Evolutionary conservation across 108 stramenopile genomes (phyloP), one percentile per base, ranked within the genome.

Genomic region (Skeletonema grethae): DNA sequence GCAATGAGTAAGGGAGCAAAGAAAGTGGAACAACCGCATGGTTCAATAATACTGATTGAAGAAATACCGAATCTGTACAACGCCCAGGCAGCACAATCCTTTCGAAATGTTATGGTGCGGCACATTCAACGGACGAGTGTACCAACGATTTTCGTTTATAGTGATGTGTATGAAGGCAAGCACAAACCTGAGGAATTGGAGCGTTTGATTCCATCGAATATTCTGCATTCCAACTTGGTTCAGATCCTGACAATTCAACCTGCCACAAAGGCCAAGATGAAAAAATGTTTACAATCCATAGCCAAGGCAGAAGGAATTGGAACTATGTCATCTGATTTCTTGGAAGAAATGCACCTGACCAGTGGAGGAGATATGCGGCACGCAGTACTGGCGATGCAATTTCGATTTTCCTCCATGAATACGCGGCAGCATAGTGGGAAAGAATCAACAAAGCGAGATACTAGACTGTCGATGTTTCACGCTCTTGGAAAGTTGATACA

Each of bases 401-500:
- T 93, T 63, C 76, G 81, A n/a, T 81, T 61, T 24, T 69, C 64
- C 11, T 15, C 70, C 57, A 13, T 32, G 39, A 11, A 59, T 38
- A n/a, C 32, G 56, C 41, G 18, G n/a, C 24, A 35, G 12, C 1
- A 35, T 48, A 10, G 67, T 57, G 55, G 18, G 15, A 69, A 59
- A 32, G 32, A 39, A 4, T 11, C 55, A 16, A 65, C 80, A 56
- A 65, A 67, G 72, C 34, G 77, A 64, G 90, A 94, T 70, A 78
- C 75, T 9, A 87, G 85, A 65, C 72, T 91, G 8, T 90, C 92
- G 8, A 75, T 88, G 15, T 97, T 97, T 73, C 96, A 95, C 71
- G 89, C 94, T 1, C 83, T 97, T 55, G 96, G 96, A 3, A 97
- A 97, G 67, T 56, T 95, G 15, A 72, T 97, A 22, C 93, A 97